These are phyloP conservation scores for Trichoderma sp. DNA, from an alignment of 2,329 filamentous ascomycete species.

Conservation along the genomic window DNA sequence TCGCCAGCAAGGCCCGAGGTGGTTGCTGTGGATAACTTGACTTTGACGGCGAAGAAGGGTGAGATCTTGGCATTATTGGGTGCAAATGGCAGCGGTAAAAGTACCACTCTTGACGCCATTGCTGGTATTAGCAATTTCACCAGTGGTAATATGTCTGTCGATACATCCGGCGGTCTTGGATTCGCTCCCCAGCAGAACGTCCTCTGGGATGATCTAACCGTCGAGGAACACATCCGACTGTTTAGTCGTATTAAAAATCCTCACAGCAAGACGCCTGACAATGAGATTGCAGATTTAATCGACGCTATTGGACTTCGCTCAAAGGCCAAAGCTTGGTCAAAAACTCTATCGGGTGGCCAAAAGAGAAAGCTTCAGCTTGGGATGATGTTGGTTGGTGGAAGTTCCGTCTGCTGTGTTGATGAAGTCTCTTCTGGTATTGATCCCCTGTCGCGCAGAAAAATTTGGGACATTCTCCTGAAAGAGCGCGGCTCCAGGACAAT, in stretches of 20 bases:
- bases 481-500: slow-evolving; percentile 66
- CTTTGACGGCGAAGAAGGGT: slow-evolving; percentile 64
- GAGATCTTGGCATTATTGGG: slow-evolving; percentile 73
- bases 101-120: slow-evolving; percentile 48
- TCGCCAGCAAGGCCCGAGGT: slow-evolving; percentile 59
- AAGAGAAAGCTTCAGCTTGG: slow-evolving; percentile 74
- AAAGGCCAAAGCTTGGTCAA: slow-evolving; percentile 59
- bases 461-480: slow-evolving; percentile 60
- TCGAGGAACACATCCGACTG: slow-evolving; percentile 66
- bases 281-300: slow-evolving; percentile 47
- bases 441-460: slow-evolving; percentile 57
- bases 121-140: slow-evolving; percentile 41
- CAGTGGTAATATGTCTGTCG: slow-evolving; percentile 58
- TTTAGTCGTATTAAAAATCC: slow-evolving; percentile 67
- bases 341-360: slow-evolving; percentile 70
- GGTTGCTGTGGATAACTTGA: slow-evolving; percentile 69
- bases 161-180: slow-evolving; percentile 69
- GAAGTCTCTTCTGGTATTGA: slow-evolving; percentile 74
- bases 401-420: slow-evolving; percentile 69
- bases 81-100: slow-evolving; percentile 71
- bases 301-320: slow-evolving; percentile 61
- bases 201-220: slow-evolving; percentile 69
- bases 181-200: slow-evolving; percentile 76
- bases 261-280: slow-evolving; percentile 43
- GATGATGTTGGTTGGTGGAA: slow-evolving; percentile 76